Base-by-base conservation (phyloP, 2,329 filamentous ascomycete genomes). In the Pseudopyricularia javanii region DNA sequence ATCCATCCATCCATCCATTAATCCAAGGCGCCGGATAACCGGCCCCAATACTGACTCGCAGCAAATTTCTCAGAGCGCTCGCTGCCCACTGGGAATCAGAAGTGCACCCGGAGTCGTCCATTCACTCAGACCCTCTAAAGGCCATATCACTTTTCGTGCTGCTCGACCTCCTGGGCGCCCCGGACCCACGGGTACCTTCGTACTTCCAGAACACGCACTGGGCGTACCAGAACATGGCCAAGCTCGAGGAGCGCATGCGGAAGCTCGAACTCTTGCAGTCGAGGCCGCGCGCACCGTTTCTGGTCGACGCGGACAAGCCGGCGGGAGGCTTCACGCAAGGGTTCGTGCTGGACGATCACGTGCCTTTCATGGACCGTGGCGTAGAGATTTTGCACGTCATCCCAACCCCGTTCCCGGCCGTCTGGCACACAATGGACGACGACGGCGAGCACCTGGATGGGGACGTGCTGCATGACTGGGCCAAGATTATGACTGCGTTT, bases 361-460 rank as follows among this genome's bases (percentile, higher is more conserved):
- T 96, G 5, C 93, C 93, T 1, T 98, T 98, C 61, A 82, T 97
- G 75, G 72, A 72, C 34, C 79, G 88, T 34, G 93, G 93, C 1
- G 91, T 97, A 0, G 85, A 94, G 28, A 76, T 97, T 15, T 67
- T 98, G 54, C 93, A 98, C 68, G 68, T 98, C 26, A 97, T 98
- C 54, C 89, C 91, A 0, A 76, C 74, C 4, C 85, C 85, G 0
- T 97, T 97, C 64, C 91, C 91, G 0, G 47, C 59, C 0, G 86
- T 94, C 1, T 98, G 93, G 93, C 93, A 98, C 69, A 85, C 75
- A 1, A 81, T 90, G 61, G 71, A 83, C 0, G 93, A 98, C 63
- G 85, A 95, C 60, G 91, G 82, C 2, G 82, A 84, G 59, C 86
- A 97, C 68, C 70, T 98, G 53, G 89, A 98, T 66, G 71, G 85